Evolutionary conservation across 495 filamentous ascomycete species (phyloP), one percentile per base, ranked within the genome.

Genomic region (Evernia prunastri): DNA sequence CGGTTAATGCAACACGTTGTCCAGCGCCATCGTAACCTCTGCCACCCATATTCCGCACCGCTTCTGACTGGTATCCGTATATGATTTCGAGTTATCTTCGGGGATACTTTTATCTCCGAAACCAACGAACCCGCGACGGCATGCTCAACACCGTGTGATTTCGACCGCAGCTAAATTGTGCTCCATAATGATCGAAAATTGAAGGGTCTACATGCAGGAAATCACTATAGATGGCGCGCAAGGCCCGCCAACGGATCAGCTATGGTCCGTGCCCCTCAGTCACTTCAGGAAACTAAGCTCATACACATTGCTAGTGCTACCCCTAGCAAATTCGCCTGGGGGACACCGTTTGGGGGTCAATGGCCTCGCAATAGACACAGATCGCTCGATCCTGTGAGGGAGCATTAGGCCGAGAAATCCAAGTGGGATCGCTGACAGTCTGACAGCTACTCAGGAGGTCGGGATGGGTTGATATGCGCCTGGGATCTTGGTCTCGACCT

Each of bases 291-390:
- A 40, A 57, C 35, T 27, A 59, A 42, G 58, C 42, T 69, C 63
- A 59, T 57, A 35, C 27, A 42, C 36, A 33, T 47, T 42, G 9
- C 1, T 58, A 98, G 94, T 98, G 76, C 85, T 98, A 67, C 94
- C 96, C 72, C 89, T 94, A 58, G 90, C 92, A 65, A 90, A 96
- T 77, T 90, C 91, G 49, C 86, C 89, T 23, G 90, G 89, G 61
- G 93, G 93, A 61, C 94, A 98, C 78, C 84, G 92, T 70, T 81
- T 97, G 59, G 94, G 94, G 61, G 92, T 97, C 61, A 96, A 96
- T 76, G 91, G 93, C 65, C 82, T 98, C 68, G 88, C 91, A 53
- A 84, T 96, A 40, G 95, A 97, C 76, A 80, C 80, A 64, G 83
- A 89, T 60, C 87, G 90, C 74, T 88, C 88, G 47, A 93, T 97